These are phyloP conservation scores for Tricholoma matsutake DNA, from an alignment of 768 basidiomycete species.

Conservation along the genomic window DNA sequence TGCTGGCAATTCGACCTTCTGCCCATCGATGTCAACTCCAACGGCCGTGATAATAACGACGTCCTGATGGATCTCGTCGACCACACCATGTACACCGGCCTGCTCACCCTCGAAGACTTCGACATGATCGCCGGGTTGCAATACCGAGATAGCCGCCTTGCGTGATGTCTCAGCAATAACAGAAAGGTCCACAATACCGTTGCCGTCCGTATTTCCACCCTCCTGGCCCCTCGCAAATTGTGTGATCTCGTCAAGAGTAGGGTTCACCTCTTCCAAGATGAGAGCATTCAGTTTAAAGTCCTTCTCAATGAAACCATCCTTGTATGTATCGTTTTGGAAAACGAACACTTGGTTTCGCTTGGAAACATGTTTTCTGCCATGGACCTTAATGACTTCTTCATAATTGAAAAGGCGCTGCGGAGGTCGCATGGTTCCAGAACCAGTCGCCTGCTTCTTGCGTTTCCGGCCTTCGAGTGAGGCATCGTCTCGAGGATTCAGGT, in stretches of 20 bases:
- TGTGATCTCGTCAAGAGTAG: slow-evolving; percentile 95
- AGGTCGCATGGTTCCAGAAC: slow-evolving; percentile 66
- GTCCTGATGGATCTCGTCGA: slow-evolving; percentile 86
- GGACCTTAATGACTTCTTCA: slow-evolving; percentile 87
- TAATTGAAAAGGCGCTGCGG: slow-evolving; percentile 92
- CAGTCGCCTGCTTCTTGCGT: slow-evolving; percentile 61
- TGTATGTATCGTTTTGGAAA: slow-evolving; percentile 92
- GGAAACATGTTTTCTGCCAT: slow-evolving; percentile 72
- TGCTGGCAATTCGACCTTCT: slow-evolving; percentile 82
- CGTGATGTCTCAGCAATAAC: slow-evolving; percentile 90
- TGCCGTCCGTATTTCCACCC: slow-evolving; percentile 49
- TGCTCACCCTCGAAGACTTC: slow-evolving; percentile 98
- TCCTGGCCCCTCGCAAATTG: slow-evolving; percentile 80
- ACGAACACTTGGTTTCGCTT: slow-evolving; percentile 75
- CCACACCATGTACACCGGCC: slow-evolving; percentile 86
- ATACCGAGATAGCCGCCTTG: slow-evolving; percentile 85
- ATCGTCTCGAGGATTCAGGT: slow-evolving; percentile 88
- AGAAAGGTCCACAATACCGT: slow-evolving; percentile 77
- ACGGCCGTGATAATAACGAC: slow-evolving; percentile 80
- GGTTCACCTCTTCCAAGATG: slow-evolving; percentile 85
- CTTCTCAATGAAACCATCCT: slow-evolving; percentile 94
- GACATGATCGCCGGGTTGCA: slow-evolving; percentile 97
- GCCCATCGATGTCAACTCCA: slow-evolving; percentile 81
- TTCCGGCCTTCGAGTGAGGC: slow-evolving; percentile 63
- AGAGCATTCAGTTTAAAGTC: slow-evolving; percentile 83